Conservation (phyloP, 257 asterid genomes). For the Nyctanthes arbortristis region DNA sequence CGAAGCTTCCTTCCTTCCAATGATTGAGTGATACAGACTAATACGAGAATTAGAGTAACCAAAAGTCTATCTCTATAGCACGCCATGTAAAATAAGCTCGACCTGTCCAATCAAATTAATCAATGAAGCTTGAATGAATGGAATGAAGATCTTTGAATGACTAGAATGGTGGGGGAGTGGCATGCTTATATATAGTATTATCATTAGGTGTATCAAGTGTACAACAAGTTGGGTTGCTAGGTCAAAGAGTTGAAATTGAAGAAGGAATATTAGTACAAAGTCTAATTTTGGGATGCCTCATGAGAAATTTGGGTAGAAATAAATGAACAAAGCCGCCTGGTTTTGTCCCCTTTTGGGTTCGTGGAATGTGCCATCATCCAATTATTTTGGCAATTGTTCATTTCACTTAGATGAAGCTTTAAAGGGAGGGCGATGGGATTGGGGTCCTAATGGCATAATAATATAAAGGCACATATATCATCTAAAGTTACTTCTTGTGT, state of each 20-base stretch:
- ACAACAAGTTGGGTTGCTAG: conserved; percentile 3
- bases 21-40: conserved; percentile 2
- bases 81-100: background rate
- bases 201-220: no score
- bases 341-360: background rate
- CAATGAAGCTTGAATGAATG: background rate
- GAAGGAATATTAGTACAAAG: conserved; percentile 5
- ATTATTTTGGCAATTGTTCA: conserved; percentile 7
- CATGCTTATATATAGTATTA: background rate
- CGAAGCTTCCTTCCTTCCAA: conserved; percentile 3
- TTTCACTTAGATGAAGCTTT: conserved; percentile 22
- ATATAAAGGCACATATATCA: conserved; percentile 15
- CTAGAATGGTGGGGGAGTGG: background rate
- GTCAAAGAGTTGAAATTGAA: background rate
- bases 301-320: conserved; percentile 20
- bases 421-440: background rate
- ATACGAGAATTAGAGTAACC: background rate
- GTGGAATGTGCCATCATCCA: background rate
- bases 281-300: background rate
- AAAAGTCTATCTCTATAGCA: background rate
- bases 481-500: conserved; percentile 15
- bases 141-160: background rate
- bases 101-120: background rate
- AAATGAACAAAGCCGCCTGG: conserved; percentile 25
- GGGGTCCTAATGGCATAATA: conserved; percentile 14